Base-by-base conservation (phyloP, 306 rosid species). In the Aeschynomene evenia region DNA sequence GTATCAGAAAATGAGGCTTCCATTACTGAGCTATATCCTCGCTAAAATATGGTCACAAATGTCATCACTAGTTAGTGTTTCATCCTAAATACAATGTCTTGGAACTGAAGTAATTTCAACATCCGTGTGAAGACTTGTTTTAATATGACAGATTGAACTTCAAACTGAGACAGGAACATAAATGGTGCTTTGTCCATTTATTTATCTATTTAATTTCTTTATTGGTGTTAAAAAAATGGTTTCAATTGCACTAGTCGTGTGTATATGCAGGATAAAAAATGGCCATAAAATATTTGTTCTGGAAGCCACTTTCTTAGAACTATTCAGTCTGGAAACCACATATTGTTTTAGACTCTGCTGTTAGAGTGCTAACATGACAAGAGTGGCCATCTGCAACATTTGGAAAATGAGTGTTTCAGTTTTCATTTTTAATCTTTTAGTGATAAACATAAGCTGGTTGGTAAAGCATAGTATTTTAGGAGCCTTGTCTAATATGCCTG, bases 11-110 rank as follows among this genome's bases (percentile, higher is more conserved):
- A 70, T 9, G 46, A 64, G 40, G 68, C 20, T 37, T 66, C 74
- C 37, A 40, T 78, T 40, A 71, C 70, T 36, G 58, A 72, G 12
- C 39, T 26, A 6, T 63, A 33, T 34, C 77, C 73, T 70, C 77
- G 77, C 20, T 63, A 71, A 48, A 16, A 8, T 40, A 34, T 21
- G 14, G 5, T 21, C 14, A 42, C 11, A 18, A 9, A 7, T 48
- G n/a, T 23, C 58, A 54, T 54, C 49, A 20, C 48, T 40, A 5
- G 3, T 39, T 3, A 9, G 11, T 34, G 45, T 14, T 18, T 4
- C 19, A 21, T 7, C 4, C 51, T 11, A 40, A 21, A 33, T 20
- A 33, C 51, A 39, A 20, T 61, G 50, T 13, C 67, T 6, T 55
- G 11, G 62, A 26, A 24, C 7, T 62, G 6, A 60, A 8, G 51